A percentile compares a stretch with the other conserved stretches of the same genome.
phyloP scores from a whole-genome alignment of 176 grass and related monocot species.

The Oryza meridionalis region DNA sequence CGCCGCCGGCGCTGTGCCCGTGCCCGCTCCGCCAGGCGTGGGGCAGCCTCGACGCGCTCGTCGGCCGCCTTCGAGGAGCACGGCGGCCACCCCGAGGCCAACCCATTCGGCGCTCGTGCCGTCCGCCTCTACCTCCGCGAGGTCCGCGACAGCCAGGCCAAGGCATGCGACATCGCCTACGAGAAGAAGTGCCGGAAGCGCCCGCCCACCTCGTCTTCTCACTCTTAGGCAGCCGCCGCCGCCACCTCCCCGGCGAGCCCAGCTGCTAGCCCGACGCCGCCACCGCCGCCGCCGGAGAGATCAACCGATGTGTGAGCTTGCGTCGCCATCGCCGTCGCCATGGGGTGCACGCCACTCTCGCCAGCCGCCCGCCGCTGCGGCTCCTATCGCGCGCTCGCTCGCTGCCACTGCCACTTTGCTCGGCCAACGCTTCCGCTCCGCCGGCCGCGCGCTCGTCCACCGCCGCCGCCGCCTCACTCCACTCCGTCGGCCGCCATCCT shows the following conservation, averaged over 20 bases:
- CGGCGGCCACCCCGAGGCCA: conserved; percentile 64
- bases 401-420: too few relatives aligned
- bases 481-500: too few relatives aligned
- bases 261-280: background rate
- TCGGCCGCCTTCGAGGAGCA: conserved; percentile 91
- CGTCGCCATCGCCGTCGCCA: too few relatives aligned
- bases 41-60: conserved; percentile 80
- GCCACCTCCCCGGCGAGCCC: background rate
- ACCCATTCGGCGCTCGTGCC: conserved; percentile 74
- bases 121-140: conserved; percentile 77
- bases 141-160: conserved; percentile 61
- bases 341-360: too few relatives aligned
- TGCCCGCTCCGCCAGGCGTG: conserved; percentile 75
- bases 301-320: background rate
- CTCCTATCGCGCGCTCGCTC: too few relatives aligned
- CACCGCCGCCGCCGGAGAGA: background rate
- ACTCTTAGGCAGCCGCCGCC: background rate
- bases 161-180: conserved; percentile 63
- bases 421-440: too few relatives aligned
- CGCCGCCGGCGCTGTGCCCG: conserved; percentile 63
- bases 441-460: too few relatives aligned
- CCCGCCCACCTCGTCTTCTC: conserved; percentile 26
- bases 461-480: too few relatives aligned
- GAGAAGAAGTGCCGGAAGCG: conserved; percentile 73
- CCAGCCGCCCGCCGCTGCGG: too few relatives aligned